Base-by-base conservation (phyloP, 176 grass and related monocot genomes). In the Urochloa ruziziensis region DNA sequence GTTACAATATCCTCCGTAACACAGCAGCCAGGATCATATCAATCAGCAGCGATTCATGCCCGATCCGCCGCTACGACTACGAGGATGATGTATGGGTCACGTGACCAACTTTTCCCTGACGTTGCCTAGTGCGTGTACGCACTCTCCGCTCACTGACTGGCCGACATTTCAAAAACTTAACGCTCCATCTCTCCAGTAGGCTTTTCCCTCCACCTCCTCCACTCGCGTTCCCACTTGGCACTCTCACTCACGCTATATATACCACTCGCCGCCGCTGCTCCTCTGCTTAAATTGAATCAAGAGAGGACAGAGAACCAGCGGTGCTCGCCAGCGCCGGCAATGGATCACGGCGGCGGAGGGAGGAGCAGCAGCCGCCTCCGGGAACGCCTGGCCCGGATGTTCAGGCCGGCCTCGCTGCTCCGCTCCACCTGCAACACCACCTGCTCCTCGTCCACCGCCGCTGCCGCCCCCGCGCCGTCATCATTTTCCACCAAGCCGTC, bases 391-490 rank as follows among this genome's bases (percentile, higher is more conserved):
- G 91, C 78, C 25, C 67, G 93, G 77, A 92, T 99, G 83, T 96
- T 99, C 82, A 66, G 92, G n/a, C 82, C 92, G 13, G 42, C 58
- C 19, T 53, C 86, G 48, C 75, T 94, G 58, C 92, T 91, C 77
- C 91, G 91, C 49, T 95, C 87, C 29, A 86, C 93, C 47, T 99
- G 96, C 91, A 99, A 89, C 71, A 89, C 88, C 73, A 74, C 34
- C 12, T 30, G 39, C 0, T 4, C 44, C 2, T n/a, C 78, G 3
- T 10, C 11, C 12, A 9, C 17, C 17, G n/a, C 12, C n/a, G 29
- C 25, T 48, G 70, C 48, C 29, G 51, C 1, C 24, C 57, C 10
- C 70, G n/a, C 36, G n/a, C 23, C 25, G 57, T 54, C n/a, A 10
- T 27, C 61, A 18, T 56, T 7, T 1, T 46, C 63, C 36, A 37